A percentile compares a stretch with the other conserved stretches of the same genome.
Conservation (phyloP, 2,329 filamentous ascomycete species). For the Colletotrichum gloeosporioides region DNA sequence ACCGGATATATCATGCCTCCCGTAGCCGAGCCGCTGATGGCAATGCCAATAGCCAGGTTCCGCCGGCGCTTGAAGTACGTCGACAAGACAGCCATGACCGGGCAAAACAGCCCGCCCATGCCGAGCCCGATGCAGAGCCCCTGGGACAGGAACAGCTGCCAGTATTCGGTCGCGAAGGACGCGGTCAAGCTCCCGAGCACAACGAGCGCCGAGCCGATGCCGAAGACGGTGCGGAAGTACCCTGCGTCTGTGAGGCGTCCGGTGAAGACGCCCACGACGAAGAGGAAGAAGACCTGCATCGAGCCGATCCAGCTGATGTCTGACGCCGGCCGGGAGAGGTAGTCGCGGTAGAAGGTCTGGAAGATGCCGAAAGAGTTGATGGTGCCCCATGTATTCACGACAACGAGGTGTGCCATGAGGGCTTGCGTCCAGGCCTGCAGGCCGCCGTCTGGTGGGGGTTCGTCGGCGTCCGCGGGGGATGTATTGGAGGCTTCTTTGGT, state of each 20-base stretch:
- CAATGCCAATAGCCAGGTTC: slow-evolving; percentile 61
- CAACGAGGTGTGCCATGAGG: slow-evolving; percentile 33
- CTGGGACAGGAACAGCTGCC: slow-evolving; percentile 54
- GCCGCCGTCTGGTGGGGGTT: not conserved
- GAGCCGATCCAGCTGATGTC: slow-evolving; percentile 52
- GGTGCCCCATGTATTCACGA: slow-evolving; percentile 45
- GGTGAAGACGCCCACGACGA: slow-evolving; percentile 46
- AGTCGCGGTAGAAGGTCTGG: slow-evolving; percentile 44
- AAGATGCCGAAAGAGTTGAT: slow-evolving; percentile 50
- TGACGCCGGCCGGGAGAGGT: slow-evolving; percentile 30
- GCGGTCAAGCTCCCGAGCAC: slow-evolving; percentile 50
- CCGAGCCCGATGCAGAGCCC: slow-evolving; percentile 57
- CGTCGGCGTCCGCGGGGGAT: not conserved
- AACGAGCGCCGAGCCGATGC: slow-evolving; percentile 40
- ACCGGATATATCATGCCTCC: slow-evolving; percentile 59
- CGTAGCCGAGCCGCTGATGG: slow-evolving; percentile 59
- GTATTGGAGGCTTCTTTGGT: not conserved
- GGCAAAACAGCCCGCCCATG: slow-evolving; percentile 58
- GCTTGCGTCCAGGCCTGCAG: not conserved
- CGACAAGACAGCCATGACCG: slow-evolving; percentile 60
- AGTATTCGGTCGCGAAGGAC: slow-evolving; percentile 47
- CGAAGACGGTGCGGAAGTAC: slow-evolving; percentile 42
- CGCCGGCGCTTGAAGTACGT: slow-evolving; percentile 61
- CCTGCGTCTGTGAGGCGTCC: slow-evolving; percentile 50
- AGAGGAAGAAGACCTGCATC: slow-evolving; percentile 47